These are phyloP conservation scores for Colletotrichum salicis DNA, from an alignment of 2,329 filamentous ascomycete genomes.

Conservation along the genomic window DNA sequence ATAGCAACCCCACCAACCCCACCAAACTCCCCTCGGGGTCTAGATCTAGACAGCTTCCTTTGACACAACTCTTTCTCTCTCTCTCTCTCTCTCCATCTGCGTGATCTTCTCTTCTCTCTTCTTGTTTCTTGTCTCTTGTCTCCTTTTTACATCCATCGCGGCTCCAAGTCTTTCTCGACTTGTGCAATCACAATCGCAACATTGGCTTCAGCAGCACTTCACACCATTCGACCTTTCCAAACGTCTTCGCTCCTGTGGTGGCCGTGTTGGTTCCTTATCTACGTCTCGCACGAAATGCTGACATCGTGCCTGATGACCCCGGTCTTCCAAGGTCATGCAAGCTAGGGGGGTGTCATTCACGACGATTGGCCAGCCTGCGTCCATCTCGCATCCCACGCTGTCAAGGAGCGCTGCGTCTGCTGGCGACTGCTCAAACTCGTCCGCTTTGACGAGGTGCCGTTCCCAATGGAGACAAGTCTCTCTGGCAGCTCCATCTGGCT, in stretches of 20 bases:
- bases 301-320: not conserved
- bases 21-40: not conserved
- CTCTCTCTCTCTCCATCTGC: too few relatives aligned
- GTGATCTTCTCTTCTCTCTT: not conserved
- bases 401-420: not conserved
- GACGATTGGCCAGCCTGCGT: conserved; percentile 16
- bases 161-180: not conserved
- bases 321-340: not conserved
- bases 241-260: not conserved
- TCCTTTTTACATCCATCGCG: not conserved
- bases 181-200: not conserved
- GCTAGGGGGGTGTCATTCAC: not conserved
- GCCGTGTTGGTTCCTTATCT: not conserved
- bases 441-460: not conserved
- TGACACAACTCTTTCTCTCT: not conserved
- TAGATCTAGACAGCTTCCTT: not conserved
- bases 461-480: conserved; percentile 12
- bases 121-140: not conserved
- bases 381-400: conserved; percentile 16
- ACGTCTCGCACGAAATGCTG: not conserved
- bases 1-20: not conserved
- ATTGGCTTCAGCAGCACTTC: not conserved
- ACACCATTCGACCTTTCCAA: not conserved
- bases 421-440: conserved; percentile 2
- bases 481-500: conserved; percentile 12